phyloP scores from a whole-genome alignment of 352 stramenopile species.

The Globisporangium okanoganense region DNA sequence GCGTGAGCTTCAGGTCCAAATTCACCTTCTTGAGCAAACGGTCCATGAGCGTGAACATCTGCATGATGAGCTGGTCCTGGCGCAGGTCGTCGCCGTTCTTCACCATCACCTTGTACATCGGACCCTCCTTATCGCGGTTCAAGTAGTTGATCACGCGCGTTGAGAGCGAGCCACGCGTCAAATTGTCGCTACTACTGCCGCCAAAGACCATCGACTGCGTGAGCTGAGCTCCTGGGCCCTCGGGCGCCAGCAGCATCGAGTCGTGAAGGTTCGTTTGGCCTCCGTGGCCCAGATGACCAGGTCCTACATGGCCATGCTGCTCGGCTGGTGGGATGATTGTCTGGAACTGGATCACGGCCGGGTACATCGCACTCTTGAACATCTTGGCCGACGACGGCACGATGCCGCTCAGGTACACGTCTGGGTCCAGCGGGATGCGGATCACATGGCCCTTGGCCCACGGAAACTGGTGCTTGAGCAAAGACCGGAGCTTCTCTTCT shows the following conservation, averaged over 20 bases:
- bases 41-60: slow-evolving; percentile 99
- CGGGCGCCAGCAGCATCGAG: slow-evolving; percentile 1
- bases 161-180: slow-evolving; percentile 68
- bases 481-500: slow-evolving; percentile 90
- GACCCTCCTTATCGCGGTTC: slow-evolving; percentile 78
- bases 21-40: slow-evolving; percentile 98
- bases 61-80: slow-evolving; percentile 99
- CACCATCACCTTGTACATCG: slow-evolving; percentile 97
- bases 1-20: slow-evolving; percentile 96
- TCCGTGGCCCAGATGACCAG: slow-evolving; percentile 5
- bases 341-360: slow-evolving; percentile 95
- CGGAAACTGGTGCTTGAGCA: slow-evolving; percentile 81
- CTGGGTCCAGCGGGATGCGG: slow-evolving; percentile 85
- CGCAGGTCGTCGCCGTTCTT: slow-evolving; percentile 99
- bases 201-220: slow-evolving; percentile 51
- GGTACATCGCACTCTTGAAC: slow-evolving; percentile 98
- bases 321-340: slow-evolving; percentile 59
- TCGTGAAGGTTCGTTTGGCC: slow-evolving; percentile 10
- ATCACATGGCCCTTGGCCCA: slow-evolving; percentile 79
- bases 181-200: slow-evolving; percentile 36
- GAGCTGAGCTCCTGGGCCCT: slow-evolving; percentile 14
- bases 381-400: slow-evolving; percentile 92
- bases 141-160: slow-evolving; percentile 74
- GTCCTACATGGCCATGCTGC: slow-evolving; percentile 8
- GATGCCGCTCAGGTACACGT: slow-evolving; percentile 85